phyloP scores from a whole-genome alignment of 83 land plant species.

The Diphasiastrum complanatum region DNA sequence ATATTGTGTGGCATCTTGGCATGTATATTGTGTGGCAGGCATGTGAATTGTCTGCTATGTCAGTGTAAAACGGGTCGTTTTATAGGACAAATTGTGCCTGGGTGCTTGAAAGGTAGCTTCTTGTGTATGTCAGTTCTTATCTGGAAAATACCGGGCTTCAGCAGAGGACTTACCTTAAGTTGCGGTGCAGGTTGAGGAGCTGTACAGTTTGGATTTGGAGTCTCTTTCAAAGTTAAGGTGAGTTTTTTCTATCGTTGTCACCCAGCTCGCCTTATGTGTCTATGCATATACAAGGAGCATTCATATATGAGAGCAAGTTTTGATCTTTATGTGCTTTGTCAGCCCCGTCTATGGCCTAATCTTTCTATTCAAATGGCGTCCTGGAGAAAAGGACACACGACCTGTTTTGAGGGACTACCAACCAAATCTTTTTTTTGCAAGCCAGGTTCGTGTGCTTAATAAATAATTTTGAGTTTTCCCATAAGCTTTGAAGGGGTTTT shows the following conservation, averaged over 20 bases:
- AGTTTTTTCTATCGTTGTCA: conserved; percentile 12
- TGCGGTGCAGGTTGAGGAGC: conserved; percentile 72
- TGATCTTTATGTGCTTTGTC: conserved; percentile 5
- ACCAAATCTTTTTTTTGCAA: conserved; percentile 87
- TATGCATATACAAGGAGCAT: not conserved
- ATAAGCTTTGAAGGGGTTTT: too few species aligned
- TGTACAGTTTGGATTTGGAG: conserved; percentile 77
- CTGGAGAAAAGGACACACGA: conserved; percentile 79
- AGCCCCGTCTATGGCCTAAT: conserved; percentile 93
- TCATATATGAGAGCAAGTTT: not conserved
- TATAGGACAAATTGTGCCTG: too few species aligned
- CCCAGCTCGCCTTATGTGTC: conserved; percentile 1
- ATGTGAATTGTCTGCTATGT: too few species aligned
- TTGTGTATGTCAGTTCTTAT: too few species aligned
- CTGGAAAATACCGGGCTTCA: too few species aligned
- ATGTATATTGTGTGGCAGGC: too few species aligned
- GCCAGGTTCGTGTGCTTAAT: conserved; percentile 45
- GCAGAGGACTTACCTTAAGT: not conserved
- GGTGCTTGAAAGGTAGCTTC: too few species aligned
- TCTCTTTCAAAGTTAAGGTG: conserved; percentile 41
- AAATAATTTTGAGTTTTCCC: not conserved
- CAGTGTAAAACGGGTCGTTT: too few species aligned
- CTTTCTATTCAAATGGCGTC: conserved; percentile 95
- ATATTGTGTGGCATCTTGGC: too few species aligned
- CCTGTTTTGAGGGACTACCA: conserved; percentile 62